Conservation (phyloP, 2,329 filamentous ascomycete genomes). For the Ilyonectria robusta region DNA sequence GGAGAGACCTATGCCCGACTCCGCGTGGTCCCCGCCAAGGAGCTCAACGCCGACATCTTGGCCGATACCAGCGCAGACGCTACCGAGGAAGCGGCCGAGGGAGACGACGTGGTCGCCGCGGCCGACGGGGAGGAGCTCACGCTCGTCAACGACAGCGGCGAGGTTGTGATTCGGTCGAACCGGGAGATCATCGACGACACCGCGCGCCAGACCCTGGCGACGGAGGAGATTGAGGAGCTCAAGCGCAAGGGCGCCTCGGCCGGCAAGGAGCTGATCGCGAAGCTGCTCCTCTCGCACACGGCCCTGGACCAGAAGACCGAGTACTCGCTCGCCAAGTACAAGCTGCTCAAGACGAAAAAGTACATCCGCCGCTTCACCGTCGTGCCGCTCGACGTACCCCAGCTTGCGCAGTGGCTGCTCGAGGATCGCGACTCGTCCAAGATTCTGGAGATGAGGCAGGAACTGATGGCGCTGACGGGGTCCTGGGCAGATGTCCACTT, state of each 20-base stretch:
- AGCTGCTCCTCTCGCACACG: constrained; percentile 89
- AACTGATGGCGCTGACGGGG: constrained; percentile 83
- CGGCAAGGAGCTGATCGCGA: constrained; percentile 92
- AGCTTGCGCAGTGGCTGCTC: constrained; percentile 82
- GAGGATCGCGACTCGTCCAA: constrained; percentile 84
- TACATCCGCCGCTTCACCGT: constrained; percentile 91
- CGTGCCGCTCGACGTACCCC: constrained; percentile 84
- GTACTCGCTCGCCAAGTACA: constrained; percentile 96
- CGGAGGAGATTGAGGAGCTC: constrained; percentile 81
- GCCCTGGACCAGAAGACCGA: constrained; percentile 94
- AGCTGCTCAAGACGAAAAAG: constrained; percentile 92
- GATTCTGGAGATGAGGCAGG: constrained; percentile 89
- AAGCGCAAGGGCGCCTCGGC: constrained; percentile 82
- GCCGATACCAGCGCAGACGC: constrained; percentile 58
- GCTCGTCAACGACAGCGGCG: constrained; percentile 59
- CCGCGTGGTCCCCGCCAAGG: constrained; percentile 83
- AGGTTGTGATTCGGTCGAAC: constrained; percentile 68
- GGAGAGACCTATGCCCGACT: constrained; percentile 77
- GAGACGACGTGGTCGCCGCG: constrained; percentile 57
- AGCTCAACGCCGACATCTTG: constrained; percentile 87
- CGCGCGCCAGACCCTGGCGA: constrained; percentile 82
- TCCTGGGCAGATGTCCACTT: constrained; percentile 94
- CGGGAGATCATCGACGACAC: constrained; percentile 72
- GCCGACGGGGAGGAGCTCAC: constrained; percentile 59
- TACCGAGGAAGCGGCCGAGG: constrained; percentile 54